Evolutionary conservation across 768 basidiomycete genomes (phyloP), one percentile per base, ranked within the genome.

Genomic region (Tephrocybe rancida): DNA sequence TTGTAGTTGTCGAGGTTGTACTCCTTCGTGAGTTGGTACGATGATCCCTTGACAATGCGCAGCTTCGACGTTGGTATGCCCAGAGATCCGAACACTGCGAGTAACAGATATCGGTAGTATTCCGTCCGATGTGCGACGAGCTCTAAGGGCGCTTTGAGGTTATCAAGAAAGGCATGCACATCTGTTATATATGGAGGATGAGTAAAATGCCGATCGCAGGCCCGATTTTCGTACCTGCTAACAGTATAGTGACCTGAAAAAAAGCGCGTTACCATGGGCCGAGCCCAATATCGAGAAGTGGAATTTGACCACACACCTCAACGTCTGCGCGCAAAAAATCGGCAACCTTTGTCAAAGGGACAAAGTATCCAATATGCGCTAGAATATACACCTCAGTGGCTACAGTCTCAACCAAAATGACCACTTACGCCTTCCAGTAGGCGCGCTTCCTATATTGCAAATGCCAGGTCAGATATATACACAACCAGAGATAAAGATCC

Each of bases 281-380:
- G 13, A 18, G 10, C 25, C 1, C 19, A 39, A 41, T 44, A 27
- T 32, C 16, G 21, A 16, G n/a, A 43, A 16, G 24, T 22, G 16
- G 10, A 9, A 50, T 22, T 3, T 5, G 51, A 42, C 1, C 49
- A 55, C 38, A 55, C 32, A 90, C 90, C 70, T 92, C 87, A 2
- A 95, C 94, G n/a, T 86, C 95, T 1, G 95, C 96, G 37, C 84
- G 81, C 39, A 98, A 73, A 71, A 99, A 98, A 74, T 98, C 96
- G 8, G 95, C 93, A 52, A 99, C 92, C 78, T 99, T 99, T 21
- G 85, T 87, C 56, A 98, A 73, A 2, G 97, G 86, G 0, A 96
- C 96, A 67, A 97, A 96, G 79, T 99, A 99, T 5, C 92, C 97
- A 53, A 98, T 88, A 64, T 98, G 97, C 6, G 96, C 96, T 98